Evolutionary conservation across 2,329 filamentous ascomycete species (phyloP), one percentile per base, ranked within the genome.

Genomic region (Delphinella strobiligena): DNA sequence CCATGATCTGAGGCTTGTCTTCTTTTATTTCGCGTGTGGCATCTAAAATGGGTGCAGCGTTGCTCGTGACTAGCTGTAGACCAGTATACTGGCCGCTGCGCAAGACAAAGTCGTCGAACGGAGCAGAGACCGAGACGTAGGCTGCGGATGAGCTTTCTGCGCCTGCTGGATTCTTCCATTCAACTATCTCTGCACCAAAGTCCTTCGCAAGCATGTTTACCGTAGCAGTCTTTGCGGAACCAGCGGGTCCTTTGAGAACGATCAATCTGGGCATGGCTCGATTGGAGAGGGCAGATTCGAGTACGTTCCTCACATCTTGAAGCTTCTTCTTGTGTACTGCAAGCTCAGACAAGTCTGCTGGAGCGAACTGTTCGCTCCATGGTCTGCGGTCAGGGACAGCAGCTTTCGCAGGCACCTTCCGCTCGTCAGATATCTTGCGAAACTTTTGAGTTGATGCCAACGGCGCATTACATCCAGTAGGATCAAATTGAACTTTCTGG

Each of bases 271-370:
- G 78, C 39, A 58, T 60, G 40, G 60, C 58, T 34, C 55, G 62
- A 19, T 33, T 19, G 12, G 42, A 44, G 4, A 59, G 43, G 14
- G 86, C 83, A 53, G 80, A 75, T 32, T 82, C 75, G 24, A 98
- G 64, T 88, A 91, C 96, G 43, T 64, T 70, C 43, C 78, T 75
- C 34, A 96, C 88, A 61, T 96, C 88, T 2, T 75, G 64, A 4
- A 96, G 83, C 59, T 98, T 98, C 51, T 76, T 91, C 66, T 93
- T 95, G 60, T 98, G 88, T 14, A 98, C 89, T 0, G 82, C 89
- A 34, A 98, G 67, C 61, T 96, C 89, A 12, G 87, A 78, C 10
- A 95, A 59, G 49, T 74, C 81, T 2, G 59, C 53, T 0, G 89
- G 89, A 2, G 75, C 79, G 59, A 86, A 96, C 49, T 79, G 76